A percentile compares a stretch with the other conserved stretches of the same genome.
phyloP scores from a whole-genome alignment of 139 green algal genomes.

The Nannochloris sp. region DNA sequence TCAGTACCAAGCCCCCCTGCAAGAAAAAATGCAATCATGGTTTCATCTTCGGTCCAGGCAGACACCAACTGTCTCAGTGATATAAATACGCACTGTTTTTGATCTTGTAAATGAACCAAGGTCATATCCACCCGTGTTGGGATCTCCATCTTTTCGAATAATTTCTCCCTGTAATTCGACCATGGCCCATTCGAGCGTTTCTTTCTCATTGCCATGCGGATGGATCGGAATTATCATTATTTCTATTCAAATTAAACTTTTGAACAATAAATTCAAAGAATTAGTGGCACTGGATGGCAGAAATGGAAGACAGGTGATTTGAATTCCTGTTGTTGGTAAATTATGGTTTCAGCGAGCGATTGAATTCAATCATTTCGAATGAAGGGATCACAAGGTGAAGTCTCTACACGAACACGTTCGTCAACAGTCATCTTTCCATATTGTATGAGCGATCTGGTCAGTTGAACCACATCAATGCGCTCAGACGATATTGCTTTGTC shows the following conservation, averaged over 20 bases:
- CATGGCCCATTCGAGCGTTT: conserved; percentile 27
- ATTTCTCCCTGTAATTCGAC: conserved; percentile 49
- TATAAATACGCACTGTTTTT: conserved; percentile 17
- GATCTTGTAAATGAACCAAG: conserved; percentile 29
- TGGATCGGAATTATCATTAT: conserved; percentile 17
- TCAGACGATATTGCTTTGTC: too few species aligned
- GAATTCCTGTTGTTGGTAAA: too few species aligned
- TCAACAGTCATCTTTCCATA: too few species aligned
- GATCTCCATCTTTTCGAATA: conserved; percentile 18
- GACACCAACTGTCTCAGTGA: background rate
- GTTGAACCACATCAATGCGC: too few species aligned
- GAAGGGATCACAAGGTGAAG: too few species aligned
- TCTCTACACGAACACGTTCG: too few species aligned
- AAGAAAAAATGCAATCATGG: background rate
- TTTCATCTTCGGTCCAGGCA: background rate
- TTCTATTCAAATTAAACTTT: conserved; percentile 8
- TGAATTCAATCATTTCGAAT: too few species aligned
- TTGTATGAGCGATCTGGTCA: too few species aligned
- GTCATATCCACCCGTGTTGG: conserved; percentile 19
- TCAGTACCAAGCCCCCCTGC: conserved; percentile 46
- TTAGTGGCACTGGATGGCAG: too few species aligned
- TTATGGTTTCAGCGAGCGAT: too few species aligned
- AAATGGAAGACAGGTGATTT: too few species aligned
- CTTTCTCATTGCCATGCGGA: conserved; percentile 3
- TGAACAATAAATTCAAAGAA: too few species aligned